These are phyloP conservation scores for Apiotrichum gracile DNA, from an alignment of 1,284 basidiomycete species.

Conservation along the genomic window DNA sequence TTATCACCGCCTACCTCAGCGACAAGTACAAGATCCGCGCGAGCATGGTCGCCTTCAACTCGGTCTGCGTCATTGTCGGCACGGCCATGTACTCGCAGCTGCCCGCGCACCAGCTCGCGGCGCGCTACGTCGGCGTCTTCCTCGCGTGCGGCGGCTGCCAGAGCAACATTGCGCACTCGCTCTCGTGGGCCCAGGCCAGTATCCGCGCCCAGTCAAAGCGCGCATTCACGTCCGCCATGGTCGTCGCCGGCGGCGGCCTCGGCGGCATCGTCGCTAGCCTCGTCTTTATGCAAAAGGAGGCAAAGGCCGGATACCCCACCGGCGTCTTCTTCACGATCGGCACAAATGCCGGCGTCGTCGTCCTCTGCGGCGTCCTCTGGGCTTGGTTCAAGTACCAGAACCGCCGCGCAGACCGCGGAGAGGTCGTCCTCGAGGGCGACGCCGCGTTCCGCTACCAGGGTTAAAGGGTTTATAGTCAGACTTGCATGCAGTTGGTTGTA, in stretches of 20 bases:
- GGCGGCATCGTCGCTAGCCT: constrained; percentile 7
- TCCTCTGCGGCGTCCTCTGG: background rate
- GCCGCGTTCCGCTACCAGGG: constrained; percentile 14
- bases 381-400: constrained; percentile 9
- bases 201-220: constrained; percentile 47
- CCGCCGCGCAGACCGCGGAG: constrained; percentile 7
- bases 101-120: too few species aligned
- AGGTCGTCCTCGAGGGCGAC: constrained; percentile 8
- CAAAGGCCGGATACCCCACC: constrained; percentile 2
- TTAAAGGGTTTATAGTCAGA: too few species aligned
- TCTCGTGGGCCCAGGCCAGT: constrained; percentile 44
- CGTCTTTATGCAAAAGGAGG: constrained; percentile 4
- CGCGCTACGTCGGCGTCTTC: too few species aligned
- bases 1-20: constrained; percentile 38
- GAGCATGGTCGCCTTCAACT: too few species aligned
- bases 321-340: constrained; percentile 5
- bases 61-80: too few species aligned
- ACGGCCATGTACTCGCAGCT: too few species aligned
- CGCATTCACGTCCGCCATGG: constrained; percentile 15
- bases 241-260: constrained; percentile 4
- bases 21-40: constrained; percentile 36
- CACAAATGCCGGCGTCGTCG: background rate
- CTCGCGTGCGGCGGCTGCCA: constrained; percentile 28
- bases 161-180: constrained; percentile 30
- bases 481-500: too few species aligned